These are phyloP conservation scores for Moringa oleifera DNA, from an alignment of 345 rosid species.

Conservation along the genomic window DNA sequence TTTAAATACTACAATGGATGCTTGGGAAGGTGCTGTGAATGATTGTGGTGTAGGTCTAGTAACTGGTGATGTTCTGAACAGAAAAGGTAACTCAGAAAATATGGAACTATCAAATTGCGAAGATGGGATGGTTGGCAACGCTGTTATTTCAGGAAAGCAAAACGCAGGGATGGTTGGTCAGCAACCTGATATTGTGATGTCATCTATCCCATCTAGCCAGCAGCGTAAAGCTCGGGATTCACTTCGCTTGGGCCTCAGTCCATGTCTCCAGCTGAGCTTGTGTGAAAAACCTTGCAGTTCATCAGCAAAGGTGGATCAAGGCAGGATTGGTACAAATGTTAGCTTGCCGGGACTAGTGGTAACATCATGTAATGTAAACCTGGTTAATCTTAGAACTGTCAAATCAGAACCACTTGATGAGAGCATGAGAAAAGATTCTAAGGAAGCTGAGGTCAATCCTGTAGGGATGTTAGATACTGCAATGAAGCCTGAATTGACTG, in stretches of 20 bases:
- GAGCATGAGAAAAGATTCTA: conserved; percentile 20
- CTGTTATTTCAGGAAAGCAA: conserved; percentile 20
- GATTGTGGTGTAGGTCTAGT: conserved; percentile 26
- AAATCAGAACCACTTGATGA: conserved; percentile 64
- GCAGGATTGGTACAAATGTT: conserved; percentile 13
- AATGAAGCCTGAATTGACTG: conserved; percentile 45
- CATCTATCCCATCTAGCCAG: conserved; percentile 16
- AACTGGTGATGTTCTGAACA: conserved; percentile 19
- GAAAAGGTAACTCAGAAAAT: conserved; percentile 19
- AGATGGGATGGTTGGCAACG: conserved; percentile 13
- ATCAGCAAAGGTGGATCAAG: conserved; percentile 19
- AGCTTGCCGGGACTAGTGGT: conserved; percentile 15
- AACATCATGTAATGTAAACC: conserved; percentile 20
- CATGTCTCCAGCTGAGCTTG: conserved; percentile 19
- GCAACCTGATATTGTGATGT: conserved; percentile 16
- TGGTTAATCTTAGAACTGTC: conserved; percentile 27
- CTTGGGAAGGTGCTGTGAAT: conserved; percentile 51
- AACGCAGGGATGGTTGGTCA: conserved; percentile 17
- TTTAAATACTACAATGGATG: conserved; percentile 84
- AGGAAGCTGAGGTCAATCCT: conserved; percentile 16
- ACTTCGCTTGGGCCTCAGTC: conserved; percentile 51
- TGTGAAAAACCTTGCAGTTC: conserved; percentile 25
- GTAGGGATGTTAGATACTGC: conserved; percentile 5
- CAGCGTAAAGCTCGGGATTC: conserved; percentile 27
- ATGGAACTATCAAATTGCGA: conserved; percentile 24